Base-by-base conservation (phyloP, 73 alveolate species). In the Diophrys sp. region DNA sequence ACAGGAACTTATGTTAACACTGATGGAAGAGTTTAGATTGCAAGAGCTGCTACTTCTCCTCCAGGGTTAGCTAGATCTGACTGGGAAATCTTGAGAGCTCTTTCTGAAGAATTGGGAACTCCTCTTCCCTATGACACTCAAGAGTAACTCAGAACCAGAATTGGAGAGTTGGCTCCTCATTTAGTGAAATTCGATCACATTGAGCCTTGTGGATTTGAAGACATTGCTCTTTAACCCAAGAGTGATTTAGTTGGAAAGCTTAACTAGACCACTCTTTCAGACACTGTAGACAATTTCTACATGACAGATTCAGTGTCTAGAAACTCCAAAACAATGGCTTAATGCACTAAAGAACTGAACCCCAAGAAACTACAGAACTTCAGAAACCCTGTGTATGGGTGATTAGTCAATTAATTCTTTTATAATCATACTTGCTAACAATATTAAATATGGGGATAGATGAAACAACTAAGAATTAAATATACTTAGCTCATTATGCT, bases 91-190 rank as follows among this genome's bases (percentile, higher is more conserved):
- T 70, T 92, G 33, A 85, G 98, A 90, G 98, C 98, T 11, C 71
- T 92, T 23, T 71, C 90, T 62, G 98, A 92, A 66, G 91, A 79
- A 55, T 68, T 79, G 25, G 96, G 98, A 2, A 70, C 78, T 14
- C 89, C 96, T 27, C 87, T 92, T 26, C 98, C 98, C 26, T 92
- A 92, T 54, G 96, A 92, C 77, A 72, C 79, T 29, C 75, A 86
- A n/a, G 96, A 85, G 33, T 96, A 92, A 74, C 85, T 90, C 18
- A 80, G 98, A 85, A 87, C 77, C 53, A 80, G 98, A 77, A 74
- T 92, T 11, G 98, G 95, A 29, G 98, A 92, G 75, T 77, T 92
- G 29, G 98, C 98, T 67, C 98, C 98, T 23, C 98, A 92, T 76
- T 71, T 92, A 34, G 81, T 90, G 14, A 92, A 87, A 67, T 92